A percentile compares a stretch with the other conserved stretches of the same genome.
These are phyloP conservation scores for Hyaloscypha finlandica DNA, from an alignment of 495 filamentous ascomycete species.

Conservation along the genomic window DNA sequence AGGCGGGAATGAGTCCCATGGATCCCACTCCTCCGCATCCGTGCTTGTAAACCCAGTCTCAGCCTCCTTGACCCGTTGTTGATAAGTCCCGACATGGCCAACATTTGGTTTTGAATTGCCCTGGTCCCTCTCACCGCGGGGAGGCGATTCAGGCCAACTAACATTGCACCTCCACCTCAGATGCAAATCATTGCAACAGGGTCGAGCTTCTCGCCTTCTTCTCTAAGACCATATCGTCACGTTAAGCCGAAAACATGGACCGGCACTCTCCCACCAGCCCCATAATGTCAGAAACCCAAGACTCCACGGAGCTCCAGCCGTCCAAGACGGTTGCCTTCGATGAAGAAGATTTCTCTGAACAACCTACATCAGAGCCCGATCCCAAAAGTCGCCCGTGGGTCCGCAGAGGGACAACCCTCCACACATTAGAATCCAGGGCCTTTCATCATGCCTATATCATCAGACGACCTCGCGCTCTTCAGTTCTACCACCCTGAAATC, in stretches of 20 bases:
- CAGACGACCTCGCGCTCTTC: slow-evolving; percentile 41
- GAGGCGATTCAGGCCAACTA: too few species aligned
- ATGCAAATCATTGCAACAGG: too few species aligned
- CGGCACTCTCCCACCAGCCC: too few species aligned
- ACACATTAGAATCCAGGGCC: slow-evolving; percentile 4
- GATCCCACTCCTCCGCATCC: not conserved
- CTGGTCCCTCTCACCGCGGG: too few species aligned
- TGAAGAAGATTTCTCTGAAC: not conserved
- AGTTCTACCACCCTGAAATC: slow-evolving; percentile 42
- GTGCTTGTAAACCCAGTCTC: not conserved
- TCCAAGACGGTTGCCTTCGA: not conserved
- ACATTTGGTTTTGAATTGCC: too few species aligned
- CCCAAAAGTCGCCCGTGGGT: not conserved
- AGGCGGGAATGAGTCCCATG: not conserved
- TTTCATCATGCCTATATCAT: slow-evolving; percentile 32
- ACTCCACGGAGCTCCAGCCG: not conserved
- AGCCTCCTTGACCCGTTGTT: too few species aligned
- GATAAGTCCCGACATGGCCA: too few species aligned
- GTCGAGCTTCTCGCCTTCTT: too few species aligned
- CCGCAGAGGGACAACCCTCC: not conserved
- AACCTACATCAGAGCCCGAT: not conserved
- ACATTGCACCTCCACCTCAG: too few species aligned
- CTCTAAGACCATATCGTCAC: too few species aligned
- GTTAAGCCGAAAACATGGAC: too few species aligned
- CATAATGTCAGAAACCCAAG: not conserved